Conservation (phyloP, 345 rosid species). For the Isatis tinctoria region DNA sequence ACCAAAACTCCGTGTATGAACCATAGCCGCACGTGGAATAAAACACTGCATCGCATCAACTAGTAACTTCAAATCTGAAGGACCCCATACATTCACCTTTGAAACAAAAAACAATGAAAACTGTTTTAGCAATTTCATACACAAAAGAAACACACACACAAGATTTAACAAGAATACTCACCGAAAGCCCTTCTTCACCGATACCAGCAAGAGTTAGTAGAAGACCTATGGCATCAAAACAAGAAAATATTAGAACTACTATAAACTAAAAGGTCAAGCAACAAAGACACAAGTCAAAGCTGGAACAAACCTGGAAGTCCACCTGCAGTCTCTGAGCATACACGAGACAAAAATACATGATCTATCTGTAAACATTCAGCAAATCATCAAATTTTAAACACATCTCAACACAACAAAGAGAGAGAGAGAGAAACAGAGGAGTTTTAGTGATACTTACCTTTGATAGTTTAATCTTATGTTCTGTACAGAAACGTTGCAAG, state of each 20-base stretch:
- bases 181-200: constrained; percentile 91
- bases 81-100: constrained; percentile 96
- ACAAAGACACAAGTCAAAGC: neutral
- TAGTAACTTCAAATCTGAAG: constrained; percentile 82
- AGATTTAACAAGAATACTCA: constrained; percentile 39
- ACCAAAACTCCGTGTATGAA: constrained; percentile 83
- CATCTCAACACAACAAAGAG: neutral
- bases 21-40: constrained; percentile 96
- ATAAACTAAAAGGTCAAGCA: neutral
- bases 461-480: constrained; percentile 85
- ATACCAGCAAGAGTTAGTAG: constrained; percentile 86
- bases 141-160: neutral
- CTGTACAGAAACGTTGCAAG: constrained; percentile 85
- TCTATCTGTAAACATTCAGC: constrained; percentile 61
- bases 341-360: constrained; percentile 90
- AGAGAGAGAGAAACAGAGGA: constrained; percentile 3
- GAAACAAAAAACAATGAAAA: constrained; percentile 6
- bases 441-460: constrained; percentile 56
- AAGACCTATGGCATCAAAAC: constrained; percentile 49
- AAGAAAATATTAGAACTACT: too few species aligned
- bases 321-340: constrained; percentile 96
- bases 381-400: constrained; percentile 14
- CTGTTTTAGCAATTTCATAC: neutral
- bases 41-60: constrained; percentile 93
- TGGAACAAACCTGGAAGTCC: constrained; percentile 87